These are phyloP conservation scores for Leucosporidium scottii DNA, from an alignment of 768 basidiomycete genomes.

Conservation along the genomic window DNA sequence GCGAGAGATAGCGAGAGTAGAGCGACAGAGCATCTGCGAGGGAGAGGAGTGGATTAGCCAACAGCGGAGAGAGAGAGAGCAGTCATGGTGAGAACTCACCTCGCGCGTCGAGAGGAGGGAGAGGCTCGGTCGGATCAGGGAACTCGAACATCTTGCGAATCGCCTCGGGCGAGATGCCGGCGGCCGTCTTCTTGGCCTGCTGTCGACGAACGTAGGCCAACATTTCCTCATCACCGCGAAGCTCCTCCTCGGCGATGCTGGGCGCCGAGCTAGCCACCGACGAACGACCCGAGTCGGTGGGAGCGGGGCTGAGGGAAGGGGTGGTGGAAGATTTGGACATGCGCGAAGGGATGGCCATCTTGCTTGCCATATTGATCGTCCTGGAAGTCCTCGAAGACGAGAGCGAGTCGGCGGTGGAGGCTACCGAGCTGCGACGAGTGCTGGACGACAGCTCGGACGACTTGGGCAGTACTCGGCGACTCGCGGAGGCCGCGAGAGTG, in stretches of 20 bases:
- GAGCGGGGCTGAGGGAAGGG: constrained; percentile 51
- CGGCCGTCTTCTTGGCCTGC: constrained; percentile 75
- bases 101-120: constrained; percentile 57
- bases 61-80: not conserved
- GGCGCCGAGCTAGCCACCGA: constrained; percentile 56
- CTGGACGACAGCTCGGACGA: not conserved
- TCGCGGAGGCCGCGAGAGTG: not conserved
- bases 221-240: constrained; percentile 95
- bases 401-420: not conserved
- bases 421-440: constrained; percentile 10
- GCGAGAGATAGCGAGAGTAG: constrained; percentile 61
- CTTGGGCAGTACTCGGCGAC: constrained; percentile 1
- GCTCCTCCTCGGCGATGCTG: constrained; percentile 71
- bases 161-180: constrained; percentile 75
- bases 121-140: constrained; percentile 78
- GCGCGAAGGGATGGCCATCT: constrained; percentile 51
- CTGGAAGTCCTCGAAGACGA: constrained; percentile 13
- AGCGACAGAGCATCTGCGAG: constrained; percentile 41
- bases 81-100: constrained; percentile 50
- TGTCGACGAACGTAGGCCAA: constrained; percentile 83
- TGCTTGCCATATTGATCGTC: constrained; percentile 46
- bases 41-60: not conserved
- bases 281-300: constrained; percentile 74
- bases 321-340: constrained; percentile 38
- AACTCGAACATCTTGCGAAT: constrained; percentile 82